A percentile compares a stretch with the other conserved stretches of the same genome.
Conservation (phyloP, 2,329 filamentous ascomycete genomes). For the Trichoderma sp. region DNA sequence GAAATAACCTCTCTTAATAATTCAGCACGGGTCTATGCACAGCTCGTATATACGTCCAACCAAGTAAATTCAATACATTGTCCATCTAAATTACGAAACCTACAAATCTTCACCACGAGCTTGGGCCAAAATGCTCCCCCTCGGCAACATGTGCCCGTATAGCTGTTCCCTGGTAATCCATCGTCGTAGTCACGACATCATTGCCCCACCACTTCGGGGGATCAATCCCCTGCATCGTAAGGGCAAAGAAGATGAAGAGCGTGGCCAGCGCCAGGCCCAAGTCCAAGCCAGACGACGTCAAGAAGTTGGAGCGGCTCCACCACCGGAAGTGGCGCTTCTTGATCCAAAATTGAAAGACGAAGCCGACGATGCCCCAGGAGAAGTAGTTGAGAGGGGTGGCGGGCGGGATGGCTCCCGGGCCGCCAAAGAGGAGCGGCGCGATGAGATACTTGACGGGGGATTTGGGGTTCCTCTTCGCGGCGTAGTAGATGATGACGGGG, state of each 20-base stretch:
- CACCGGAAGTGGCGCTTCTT: conserved; percentile 66
- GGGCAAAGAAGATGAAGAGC: conserved; percentile 70
- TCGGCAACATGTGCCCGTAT: conserved; percentile 56
- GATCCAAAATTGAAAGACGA: conserved; percentile 70
- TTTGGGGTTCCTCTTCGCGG: conserved; percentile 54
- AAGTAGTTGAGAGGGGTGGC: conserved; percentile 76
- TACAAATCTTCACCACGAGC: conserved; percentile 48
- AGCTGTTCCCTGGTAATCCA: conserved; percentile 64
- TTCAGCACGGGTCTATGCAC: not conserved
- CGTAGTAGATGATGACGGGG: conserved; percentile 57
- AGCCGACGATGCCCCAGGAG: conserved; percentile 73
- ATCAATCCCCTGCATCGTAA: conserved; percentile 64
- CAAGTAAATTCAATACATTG: not conserved
- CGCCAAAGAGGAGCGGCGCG: conserved; percentile 66
- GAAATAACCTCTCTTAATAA: not conserved
- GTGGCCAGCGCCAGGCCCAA: conserved; percentile 69
- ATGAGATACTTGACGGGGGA: conserved; percentile 59
- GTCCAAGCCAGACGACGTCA: conserved; percentile 71
- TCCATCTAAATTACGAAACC: not conserved
- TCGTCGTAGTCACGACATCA: conserved; percentile 58
- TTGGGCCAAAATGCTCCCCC: conserved; percentile 66
- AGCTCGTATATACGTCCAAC: not conserved
- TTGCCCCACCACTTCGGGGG: conserved; percentile 75
- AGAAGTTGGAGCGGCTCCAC: conserved; percentile 76
- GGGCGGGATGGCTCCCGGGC: conserved; percentile 61